Base-by-base conservation (phyloP, 179 eudicot species). In the Gypsophila paniculata region DNA sequence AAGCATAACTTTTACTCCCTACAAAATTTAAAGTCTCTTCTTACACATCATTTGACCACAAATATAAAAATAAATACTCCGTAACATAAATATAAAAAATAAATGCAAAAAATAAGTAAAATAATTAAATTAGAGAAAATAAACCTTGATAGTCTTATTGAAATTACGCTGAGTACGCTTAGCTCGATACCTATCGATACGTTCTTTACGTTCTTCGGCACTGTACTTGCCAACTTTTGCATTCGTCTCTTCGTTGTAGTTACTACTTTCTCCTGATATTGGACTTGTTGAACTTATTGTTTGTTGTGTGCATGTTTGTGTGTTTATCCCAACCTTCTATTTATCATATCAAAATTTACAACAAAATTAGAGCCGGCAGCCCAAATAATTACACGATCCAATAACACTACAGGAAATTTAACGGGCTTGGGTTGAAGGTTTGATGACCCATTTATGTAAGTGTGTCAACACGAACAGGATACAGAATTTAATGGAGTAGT, bases 81-180 rank as follows among this genome's bases (percentile, higher is more conserved):
- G n/a, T n/a, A n/a, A n/a, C n/a, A n/a, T n/a, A n/a, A n/a, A n/a
- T n/a, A n/a, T n/a, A n/a, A n/a, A n/a, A n/a, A n/a, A n/a, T n/a
- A n/a, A n/a, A n/a, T n/a, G n/a, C n/a, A n/a, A n/a, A n/a, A n/a
- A n/a, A n/a, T n/a, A n/a, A n/a, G n/a, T n/a, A n/a, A n/a, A n/a
- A n/a, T n/a, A n/a, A n/a, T n/a, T n/a, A n/a, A n/a, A n/a, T n/a
- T n/a, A 42, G 46, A 6, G 8, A 42, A 42, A 2, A 6, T 42
- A 42, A 1, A 88, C 98, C 95, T 91, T 93, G 68, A 93, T 91
- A 4, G 97, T 93, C 73, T 91, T 93, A 81, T 85, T 93, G 79
- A 93, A 93, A 69, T 93, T 93, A 72, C 97, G 82, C 11, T 80
- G 97, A 46, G 87, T 84, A 44, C 97, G 89, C 75, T 93, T 93